These are phyloP conservation scores for Boletus calvinii DNA, from an alignment of 1,284 basidiomycete species.

Conservation along the genomic window DNA sequence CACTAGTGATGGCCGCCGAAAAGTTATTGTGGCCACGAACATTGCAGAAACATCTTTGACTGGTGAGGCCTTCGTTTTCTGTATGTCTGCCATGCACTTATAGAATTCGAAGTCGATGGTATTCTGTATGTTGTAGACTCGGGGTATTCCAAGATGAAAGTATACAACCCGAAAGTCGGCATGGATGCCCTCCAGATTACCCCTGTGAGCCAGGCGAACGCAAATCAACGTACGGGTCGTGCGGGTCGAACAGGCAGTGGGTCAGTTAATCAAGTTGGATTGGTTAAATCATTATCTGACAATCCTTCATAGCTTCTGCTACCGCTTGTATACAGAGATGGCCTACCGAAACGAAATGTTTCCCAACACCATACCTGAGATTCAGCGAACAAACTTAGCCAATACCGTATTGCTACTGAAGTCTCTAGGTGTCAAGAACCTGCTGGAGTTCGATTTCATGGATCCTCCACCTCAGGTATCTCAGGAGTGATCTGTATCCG, in stretches of 20 bases:
- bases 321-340: slow-evolving; percentile 86
- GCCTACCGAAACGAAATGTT: slow-evolving; percentile 90
- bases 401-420: slow-evolving; percentile 95
- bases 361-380: slow-evolving; percentile 95
- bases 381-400: slow-evolving; percentile 95
- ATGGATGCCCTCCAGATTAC: slow-evolving; percentile 99
- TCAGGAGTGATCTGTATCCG: slow-evolving; percentile 46
- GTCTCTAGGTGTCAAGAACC: slow-evolving; percentile 93
- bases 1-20: slow-evolving; percentile 90
- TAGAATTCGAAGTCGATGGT: slow-evolving; percentile 75
- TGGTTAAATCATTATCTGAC: slow-evolving; percentile 7
- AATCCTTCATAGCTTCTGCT: slow-evolving; percentile 70
- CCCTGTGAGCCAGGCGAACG: slow-evolving; percentile 97
- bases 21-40: slow-evolving; percentile 98
- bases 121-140: slow-evolving; percentile 97
- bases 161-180: slow-evolving; percentile 98
- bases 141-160: slow-evolving; percentile 97
- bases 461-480: slow-evolving; percentile 87
- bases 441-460: slow-evolving; percentile 99
- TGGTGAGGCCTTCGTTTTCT: slow-evolving; percentile 43
- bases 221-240: slow-evolving; percentile 91
- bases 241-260: slow-evolving; percentile 95
- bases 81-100: slow-evolving; percentile 14
- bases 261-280: slow-evolving; percentile 42
- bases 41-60: slow-evolving; percentile 98